These are phyloP conservation scores for Pythium folliculosum DNA, from an alignment of 352 stramenopile species.

Conservation along the genomic window DNA sequence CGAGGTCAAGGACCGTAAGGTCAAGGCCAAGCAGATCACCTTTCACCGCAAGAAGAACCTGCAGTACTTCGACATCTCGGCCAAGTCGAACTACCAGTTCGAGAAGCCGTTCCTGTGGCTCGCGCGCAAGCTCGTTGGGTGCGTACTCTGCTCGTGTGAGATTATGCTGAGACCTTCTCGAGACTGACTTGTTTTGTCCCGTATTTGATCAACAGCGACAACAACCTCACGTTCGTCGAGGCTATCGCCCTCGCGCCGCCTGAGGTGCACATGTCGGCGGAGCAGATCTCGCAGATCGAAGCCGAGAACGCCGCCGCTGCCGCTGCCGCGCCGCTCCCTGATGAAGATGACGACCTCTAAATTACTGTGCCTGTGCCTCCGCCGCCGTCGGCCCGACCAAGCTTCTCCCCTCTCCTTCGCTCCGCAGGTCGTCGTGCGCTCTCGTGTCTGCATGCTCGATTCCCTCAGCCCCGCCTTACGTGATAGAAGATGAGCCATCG, in stretches of 20 bases:
- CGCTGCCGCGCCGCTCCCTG: constrained; percentile 92
- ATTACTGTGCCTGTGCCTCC: constrained; percentile 34
- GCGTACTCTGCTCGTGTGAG: constrained; percentile 32
- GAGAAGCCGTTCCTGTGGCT: constrained; percentile 99
- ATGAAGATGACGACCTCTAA: constrained; percentile 98
- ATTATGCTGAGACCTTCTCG: background rate
- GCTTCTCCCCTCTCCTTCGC: constrained; percentile 6
- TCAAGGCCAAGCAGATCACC: constrained; percentile 99
- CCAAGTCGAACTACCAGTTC: constrained; percentile 99
- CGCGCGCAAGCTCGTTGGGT: constrained; percentile 97
- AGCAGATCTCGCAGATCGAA: constrained; percentile 93
- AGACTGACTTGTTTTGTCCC: too few species aligned
- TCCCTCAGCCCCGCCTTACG: constrained; percentile 19
- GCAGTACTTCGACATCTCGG: constrained; percentile 99
- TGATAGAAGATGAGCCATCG: constrained; percentile 28
- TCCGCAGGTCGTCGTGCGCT: constrained; percentile 12
- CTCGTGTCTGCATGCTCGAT: constrained; percentile 22
- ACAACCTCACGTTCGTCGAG: constrained; percentile 98
- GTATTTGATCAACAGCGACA: constrained; percentile 70
- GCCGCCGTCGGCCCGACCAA: constrained; percentile 14
- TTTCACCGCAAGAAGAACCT: constrained; percentile 99
- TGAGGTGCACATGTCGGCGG: constrained; percentile 95
- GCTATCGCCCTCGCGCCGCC: constrained; percentile 95
- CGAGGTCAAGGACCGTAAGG: constrained; percentile 99
- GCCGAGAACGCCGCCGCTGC: constrained; percentile 90